Base-by-base conservation (phyloP, 192 early-diverging fungal genomes). In the Gamsiella multidivaricata region DNA sequence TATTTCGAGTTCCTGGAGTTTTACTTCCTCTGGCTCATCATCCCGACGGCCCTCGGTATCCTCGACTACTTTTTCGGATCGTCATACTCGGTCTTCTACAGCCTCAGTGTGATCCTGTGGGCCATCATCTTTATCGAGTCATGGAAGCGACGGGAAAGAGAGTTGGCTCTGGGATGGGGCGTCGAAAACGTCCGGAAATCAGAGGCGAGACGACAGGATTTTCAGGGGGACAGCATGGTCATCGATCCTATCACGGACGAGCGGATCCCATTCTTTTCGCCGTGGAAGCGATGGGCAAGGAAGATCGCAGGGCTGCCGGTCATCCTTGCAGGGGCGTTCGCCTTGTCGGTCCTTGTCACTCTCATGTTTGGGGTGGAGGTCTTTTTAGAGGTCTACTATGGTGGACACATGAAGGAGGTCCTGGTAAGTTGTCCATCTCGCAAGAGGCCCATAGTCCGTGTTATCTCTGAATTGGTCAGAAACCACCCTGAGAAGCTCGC, bases 1-100 rank as follows among this genome's bases (percentile, higher is more conserved):
- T 97, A 98, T 79, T 98, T 98, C 85, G 95, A 94, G 14, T 98
- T 96, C 80, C 75, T 97, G 4, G 93, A 96, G 73, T 92, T 86
- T 68, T 98, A 97, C 84, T 86, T 93, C 51, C 49, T 92, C 11
- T 92, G 88, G 83, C 85, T 98, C 28, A 79, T 87, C 36, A 56
- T 85, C 10, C 94, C 94, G 7, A 75, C 95, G 0, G 82, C 83
- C 7, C 55, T 91, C 7, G 95, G 95, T 6, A 31, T 87, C 15
- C 36, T 89, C 8, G 81, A 85, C 49, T 91, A 89, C 62, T 76
- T 88, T 20, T 69, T 79, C 23, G 57, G 70, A 25, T 70, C 72
- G 18, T 52, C 81, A 37, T 93, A 92, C 51, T 89, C 91, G 25
- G 85, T 86, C 42, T 67, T 80, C 57, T 94, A 90, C 55, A 88